These are phyloP conservation scores for Rhododendron simsii DNA, from an alignment of 148 eudicot genomes.

Conservation along the genomic window DNA sequence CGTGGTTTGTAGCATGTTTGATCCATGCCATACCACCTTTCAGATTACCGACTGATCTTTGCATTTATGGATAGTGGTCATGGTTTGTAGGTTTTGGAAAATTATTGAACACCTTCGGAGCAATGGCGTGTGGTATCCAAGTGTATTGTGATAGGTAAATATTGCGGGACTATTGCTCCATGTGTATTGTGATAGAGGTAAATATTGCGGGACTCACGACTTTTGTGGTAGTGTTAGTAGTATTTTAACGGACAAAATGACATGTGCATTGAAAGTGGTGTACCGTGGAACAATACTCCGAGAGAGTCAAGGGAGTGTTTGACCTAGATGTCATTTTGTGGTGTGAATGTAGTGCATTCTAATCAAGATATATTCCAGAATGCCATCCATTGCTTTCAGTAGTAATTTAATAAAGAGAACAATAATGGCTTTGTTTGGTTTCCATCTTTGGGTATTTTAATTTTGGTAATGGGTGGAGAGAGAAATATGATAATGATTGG, in stretches of 20 bases:
- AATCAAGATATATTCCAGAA: background rate
- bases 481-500: too few relatives aligned
- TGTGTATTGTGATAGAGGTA: too few relatives aligned
- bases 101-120: too few relatives aligned
- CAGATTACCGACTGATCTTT: background rate
- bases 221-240: too few relatives aligned
- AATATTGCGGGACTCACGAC: background rate
- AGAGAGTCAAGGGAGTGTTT: too few relatives aligned
- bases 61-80: background rate
- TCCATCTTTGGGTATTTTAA: too few relatives aligned
- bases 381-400: background rate
- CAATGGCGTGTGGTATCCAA: too few relatives aligned
- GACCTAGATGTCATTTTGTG: too few relatives aligned
- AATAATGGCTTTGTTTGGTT: too few relatives aligned
- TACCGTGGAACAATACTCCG: background rate
- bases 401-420: background rate
- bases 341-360: too few relatives aligned
- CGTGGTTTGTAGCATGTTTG: background rate
- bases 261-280: background rate
- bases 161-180: background rate
- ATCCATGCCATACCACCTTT: background rate
- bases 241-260: background rate
- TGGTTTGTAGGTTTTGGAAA: background rate
- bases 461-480: too few relatives aligned
- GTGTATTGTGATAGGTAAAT: too few relatives aligned